Evolutionary conservation across 2,329 filamentous ascomycete genomes (phyloP), one percentile per base, ranked within the genome.

Genomic region (Talaromyces islandicus): DNA sequence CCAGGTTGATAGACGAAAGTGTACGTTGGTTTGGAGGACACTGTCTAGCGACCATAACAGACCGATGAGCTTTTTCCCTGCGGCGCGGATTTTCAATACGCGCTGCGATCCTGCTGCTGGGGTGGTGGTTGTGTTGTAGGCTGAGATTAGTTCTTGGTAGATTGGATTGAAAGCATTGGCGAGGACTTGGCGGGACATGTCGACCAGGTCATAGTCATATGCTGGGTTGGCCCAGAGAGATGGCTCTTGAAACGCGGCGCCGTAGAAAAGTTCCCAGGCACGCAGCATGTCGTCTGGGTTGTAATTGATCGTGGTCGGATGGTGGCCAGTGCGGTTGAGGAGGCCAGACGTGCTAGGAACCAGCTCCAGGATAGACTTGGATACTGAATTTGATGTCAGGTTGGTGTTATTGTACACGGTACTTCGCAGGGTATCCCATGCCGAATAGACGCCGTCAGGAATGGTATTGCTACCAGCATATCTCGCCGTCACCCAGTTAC

Each of bases 331-430:
- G 1, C 72, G 65, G 55, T 73, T 73, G 14, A 74, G 57, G 11
- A 82, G 66, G 25, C 75, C 75, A 5, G 72, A 73, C 9, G 75
- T 72, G 60, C 72, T 76, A 1, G 81, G 80, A 1, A 72, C 67
- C 1, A 80, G 70, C 63, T 81, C 79, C 62, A 79, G 71, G 57
- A 81, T 78, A 10, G 78, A 76, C 64, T 80, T 80, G 7, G 75
- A 69, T 6, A 80, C 78, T 5, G 76, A 72, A 7, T 64, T 68
- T n/a, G 70, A 67, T 7, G 69, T 71, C n/a, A 77, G 65, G 54
- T 81, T 74, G 0, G 77, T 78, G 70, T 81, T 81, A 70, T 80
- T 80, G 67, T 81, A 83, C 3, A 78, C 78, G 4, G 74, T 76
- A 0, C 69, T 70, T 11, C 78, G 74, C 62, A 82, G 68, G 0